Conservation (phyloP, 2,329 filamentous ascomycete genomes). For the Talaromyces sp. region DNA sequence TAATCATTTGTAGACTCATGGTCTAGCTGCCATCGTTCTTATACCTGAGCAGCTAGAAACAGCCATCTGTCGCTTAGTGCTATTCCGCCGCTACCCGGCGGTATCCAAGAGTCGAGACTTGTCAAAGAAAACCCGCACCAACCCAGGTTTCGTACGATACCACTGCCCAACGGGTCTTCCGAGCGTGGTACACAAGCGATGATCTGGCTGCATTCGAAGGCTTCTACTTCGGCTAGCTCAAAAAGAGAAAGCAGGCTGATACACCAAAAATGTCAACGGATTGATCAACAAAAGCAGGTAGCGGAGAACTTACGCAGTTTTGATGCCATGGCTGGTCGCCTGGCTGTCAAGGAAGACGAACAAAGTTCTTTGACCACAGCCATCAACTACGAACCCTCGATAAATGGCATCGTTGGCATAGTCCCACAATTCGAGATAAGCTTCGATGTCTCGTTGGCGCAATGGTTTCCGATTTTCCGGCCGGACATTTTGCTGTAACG, state of each 20-base stretch:
- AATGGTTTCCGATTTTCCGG: conserved; percentile 23
- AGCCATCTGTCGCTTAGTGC: conserved; percentile 76
- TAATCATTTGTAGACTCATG: background rate
- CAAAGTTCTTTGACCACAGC: conserved; percentile 67
- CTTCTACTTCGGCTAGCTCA: conserved; percentile 72
- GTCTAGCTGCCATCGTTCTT: conserved; percentile 24
- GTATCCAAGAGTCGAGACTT: conserved; percentile 71
- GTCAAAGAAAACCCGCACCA: conserved; percentile 90
- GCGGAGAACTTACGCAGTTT: conserved; percentile 69
- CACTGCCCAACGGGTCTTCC: conserved; percentile 59
- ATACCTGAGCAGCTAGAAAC: conserved; percentile 85
- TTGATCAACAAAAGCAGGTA: background rate
- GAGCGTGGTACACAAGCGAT: conserved; percentile 77
- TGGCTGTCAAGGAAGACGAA: conserved; percentile 84
- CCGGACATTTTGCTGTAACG: conserved; percentile 43
- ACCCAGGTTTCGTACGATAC: conserved; percentile 73
- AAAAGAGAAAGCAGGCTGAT: conserved; percentile 80
- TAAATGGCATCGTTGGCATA: conserved; percentile 81
- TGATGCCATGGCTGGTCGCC: conserved; percentile 71
- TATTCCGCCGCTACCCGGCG: conserved; percentile 51
- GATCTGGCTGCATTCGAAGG: conserved; percentile 70
- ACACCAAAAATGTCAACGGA: conserved; percentile 22
- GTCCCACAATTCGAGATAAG: conserved; percentile 55
- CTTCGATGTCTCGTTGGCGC: conserved; percentile 27
- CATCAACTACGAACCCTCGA: conserved; percentile 75